Evolutionary conservation across 2,329 filamentous ascomycete genomes (phyloP), one percentile per base, ranked within the genome.

Genomic region (Ophiostoma sp.): DNA sequence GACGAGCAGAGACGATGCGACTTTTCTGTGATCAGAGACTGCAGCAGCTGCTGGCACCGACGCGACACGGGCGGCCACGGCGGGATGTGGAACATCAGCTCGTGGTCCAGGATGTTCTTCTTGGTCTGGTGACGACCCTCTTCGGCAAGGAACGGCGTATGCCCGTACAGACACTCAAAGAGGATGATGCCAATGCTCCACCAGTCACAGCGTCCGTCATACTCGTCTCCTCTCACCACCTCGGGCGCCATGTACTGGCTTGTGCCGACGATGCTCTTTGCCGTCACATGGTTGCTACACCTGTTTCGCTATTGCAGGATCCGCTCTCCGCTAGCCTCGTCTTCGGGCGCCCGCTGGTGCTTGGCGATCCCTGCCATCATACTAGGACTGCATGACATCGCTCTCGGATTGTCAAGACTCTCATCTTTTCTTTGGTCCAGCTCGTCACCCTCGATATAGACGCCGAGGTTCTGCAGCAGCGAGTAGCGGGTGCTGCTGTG

Each of bases 161-260:
- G 90, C 0, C 94, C 94, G 77, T 95, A 98, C 1, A 98, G 83
- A 76, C 94, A 97, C 84, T 98, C 94, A 76, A 92, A 98, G 70
- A 98, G 80, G 76, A 98, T 97, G 77, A 98, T 89, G 69, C 93
- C 94, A 75, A 98, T 87, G 80, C 94, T 97, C 94, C 92, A 98
- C 93, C 87, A 98, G 80, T 98, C 94, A 80, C 94, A 98, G 76
- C 94, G 86, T 39, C 92, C 94, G 79, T 98, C 95, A 78, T 98
- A 98, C 52, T 85, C 81, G 67, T 93, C 86, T 36, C 94, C 92
- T 74, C 86, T 83, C 71, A 97, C 89, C 23, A 98, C 92, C 81
- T 98, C 95, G 1, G 94, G 94, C 0, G 95, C 94, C 95, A 97
- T 98, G 81, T 98, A 98, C 77, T 97, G 94, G 77, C 93, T 97